Base-by-base conservation (phyloP, 192 early-diverging fungal genomes). In the Rhizophagus sp. region DNA sequence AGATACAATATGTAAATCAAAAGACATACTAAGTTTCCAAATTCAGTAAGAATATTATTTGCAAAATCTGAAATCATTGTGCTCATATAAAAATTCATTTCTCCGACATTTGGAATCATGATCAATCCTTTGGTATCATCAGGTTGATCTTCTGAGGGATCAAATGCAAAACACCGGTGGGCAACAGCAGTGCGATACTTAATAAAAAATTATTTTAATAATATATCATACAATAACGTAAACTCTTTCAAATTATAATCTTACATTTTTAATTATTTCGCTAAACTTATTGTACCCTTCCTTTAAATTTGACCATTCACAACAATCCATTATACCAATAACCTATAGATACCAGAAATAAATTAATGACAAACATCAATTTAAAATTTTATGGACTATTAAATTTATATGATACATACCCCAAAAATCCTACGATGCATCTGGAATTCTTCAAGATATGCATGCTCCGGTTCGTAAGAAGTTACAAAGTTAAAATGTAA, bases 251-350 rank as follows among this genome's bases (percentile, higher is more conserved):
- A 12, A 50, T 3, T 76, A 27, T 33, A 8, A 9, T 25, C 81
- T 11, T 89, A 95, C 93, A 84, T 92, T 86, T 66, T 87, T 81
- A 4, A 91, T 73, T 24, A 89, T 88, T 44, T 87, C 82, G 39
- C 88, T 86, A 80, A 94, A 95, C 27, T 87, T 84, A 36, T 86
- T 85, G 73, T 85, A 86, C 33, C 93, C 90, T 78, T 93, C 85
- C 9, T 81, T 82, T 63, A 95, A 85, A 57, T 88, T 85, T 39
- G 91, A 85, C 86, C 88, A 90, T 72, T 90, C 89, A 70, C 90
- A 86, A 76, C 94, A 95, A 82, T 95, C 89, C 89, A 93, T 94
- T 57, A 95, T 92, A 64, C 93, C 93, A 82, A 95, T 92, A 47
- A 94, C 93, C 91, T 94, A 81, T 22, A 47, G 15, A 61, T 19